Base-by-base conservation (phyloP, 441 rosid genomes). In the Aleurites moluccanus region DNA sequence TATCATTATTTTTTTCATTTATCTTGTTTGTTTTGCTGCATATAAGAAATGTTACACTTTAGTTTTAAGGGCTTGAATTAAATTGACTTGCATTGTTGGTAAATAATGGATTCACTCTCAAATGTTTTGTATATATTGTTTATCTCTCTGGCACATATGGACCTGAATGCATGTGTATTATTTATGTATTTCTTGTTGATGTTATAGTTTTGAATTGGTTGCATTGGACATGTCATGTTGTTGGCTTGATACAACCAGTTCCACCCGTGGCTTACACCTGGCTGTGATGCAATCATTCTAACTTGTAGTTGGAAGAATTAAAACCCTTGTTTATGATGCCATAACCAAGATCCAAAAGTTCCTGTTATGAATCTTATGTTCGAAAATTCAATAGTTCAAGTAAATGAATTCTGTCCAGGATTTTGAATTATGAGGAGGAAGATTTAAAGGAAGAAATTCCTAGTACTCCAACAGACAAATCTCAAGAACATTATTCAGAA, bases 381-480 rank as follows among this genome's bases (percentile, higher is more conserved):
- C 69, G 28, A 8, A 30, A 8, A 28, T 47, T 40, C 18, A 25
- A 30, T 28, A 23, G 21, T 53, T 53, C 53, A 25, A 47, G 21
- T 44, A 44, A 74, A 64, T 45, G 23, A 67, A 57, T 56, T 16
- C 3, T 50, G 18, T 77, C 60, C 76, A 93, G 99, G 98, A 85
- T 89, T 78, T 88, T 94, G 80, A 88, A 87, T 44, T 85, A 83
- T 67, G 89, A 83, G 56, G 86, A 81, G 9, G 97, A 88, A 70
- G 85, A 87, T 66, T 44, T 64, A 42, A 81, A 84, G 30, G 93
- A 89, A 75, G 89, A 62, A 55, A 74, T 80, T 64, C 86, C 80
- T 56, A 83, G 89, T 53, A 96, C 98, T 18, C 97, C 99, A 16
- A 91, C 96, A 20, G 86, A 81, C 67, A 89, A 87, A 82, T 78